phyloP scores from a whole-genome alignment of 1,284 basidiomycete genomes.

The Thelephora terrestris region DNA sequence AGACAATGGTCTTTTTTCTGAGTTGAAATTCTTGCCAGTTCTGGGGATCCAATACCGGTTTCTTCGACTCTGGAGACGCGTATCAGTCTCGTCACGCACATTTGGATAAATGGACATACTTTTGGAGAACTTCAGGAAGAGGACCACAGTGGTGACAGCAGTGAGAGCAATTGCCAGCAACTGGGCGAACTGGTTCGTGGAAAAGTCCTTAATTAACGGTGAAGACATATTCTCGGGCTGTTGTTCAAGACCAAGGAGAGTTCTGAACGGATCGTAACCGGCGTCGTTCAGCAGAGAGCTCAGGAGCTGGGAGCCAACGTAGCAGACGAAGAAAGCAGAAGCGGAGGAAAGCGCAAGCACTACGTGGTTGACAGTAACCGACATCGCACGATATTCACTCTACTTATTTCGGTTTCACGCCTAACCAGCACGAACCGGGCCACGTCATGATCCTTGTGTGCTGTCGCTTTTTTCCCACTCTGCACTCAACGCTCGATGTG shows the following conservation, averaged over 20 bases:
- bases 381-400: too few species aligned
- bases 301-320: slow-evolving; percentile 32
- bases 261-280: slow-evolving; percentile 44
- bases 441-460: too few species aligned
- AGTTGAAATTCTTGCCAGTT: slow-evolving; percentile 81
- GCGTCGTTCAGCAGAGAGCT: slow-evolving; percentile 35
- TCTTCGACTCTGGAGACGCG: slow-evolving; percentile 30
- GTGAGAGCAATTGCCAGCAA: slow-evolving; percentile 28
- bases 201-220: slow-evolving; percentile 33
- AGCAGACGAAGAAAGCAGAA: slow-evolving; percentile 35
- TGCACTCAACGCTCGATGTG: too few species aligned
- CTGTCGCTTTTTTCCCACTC: too few species aligned
- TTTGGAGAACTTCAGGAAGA: slow-evolving; percentile 32
- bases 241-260: slow-evolving; percentile 36
- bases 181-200: slow-evolving; percentile 26
- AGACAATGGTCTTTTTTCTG: slow-evolving; percentile 73
- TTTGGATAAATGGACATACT: not conserved
- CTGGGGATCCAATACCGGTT: slow-evolving; percentile 63
- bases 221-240: slow-evolving; percentile 4
- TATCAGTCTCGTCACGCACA: slow-evolving; percentile 2
- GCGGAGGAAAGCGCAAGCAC: slow-evolving; percentile 27
- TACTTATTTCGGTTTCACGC: too few species aligned
- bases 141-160: slow-evolving; percentile 23
- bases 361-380: too few species aligned
- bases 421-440: too few species aligned